phyloP scores from a whole-genome alignment of 805 yeast species.

The Candida quercuum region DNA sequence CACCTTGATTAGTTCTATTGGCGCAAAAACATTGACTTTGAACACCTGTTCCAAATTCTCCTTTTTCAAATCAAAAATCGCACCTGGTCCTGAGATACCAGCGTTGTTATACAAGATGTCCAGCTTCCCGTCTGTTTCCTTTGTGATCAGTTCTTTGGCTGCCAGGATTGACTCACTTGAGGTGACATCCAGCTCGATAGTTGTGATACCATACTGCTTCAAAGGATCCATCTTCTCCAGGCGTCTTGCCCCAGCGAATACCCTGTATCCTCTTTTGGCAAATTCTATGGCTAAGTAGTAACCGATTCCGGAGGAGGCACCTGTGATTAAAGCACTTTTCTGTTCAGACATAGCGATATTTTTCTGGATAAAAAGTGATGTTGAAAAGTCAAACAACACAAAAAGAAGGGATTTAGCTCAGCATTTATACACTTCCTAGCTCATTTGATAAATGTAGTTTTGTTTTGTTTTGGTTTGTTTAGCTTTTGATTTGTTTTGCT shows the following conservation, averaged over 20 bases:
- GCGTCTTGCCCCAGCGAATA: slow-evolving; percentile 31
- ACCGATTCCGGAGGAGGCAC: slow-evolving; percentile 60
- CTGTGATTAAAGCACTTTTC: slow-evolving; percentile 58
- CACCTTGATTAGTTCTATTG: slow-evolving; percentile 29
- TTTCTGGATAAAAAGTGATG: too few relatives aligned
- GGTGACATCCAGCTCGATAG: slow-evolving; percentile 33
- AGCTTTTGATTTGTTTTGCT: too few relatives aligned
- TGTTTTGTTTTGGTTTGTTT: too few relatives aligned
- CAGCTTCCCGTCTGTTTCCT: slow-evolving; percentile 28
- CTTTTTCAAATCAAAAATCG: slow-evolving; percentile 30
- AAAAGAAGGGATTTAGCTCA: too few relatives aligned
- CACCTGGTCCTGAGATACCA: slow-evolving; percentile 22
- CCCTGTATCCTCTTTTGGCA: slow-evolving; percentile 34
- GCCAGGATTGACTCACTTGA: slow-evolving; percentile 22
- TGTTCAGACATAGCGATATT: too few relatives aligned
- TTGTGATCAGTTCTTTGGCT: slow-evolving; percentile 21
- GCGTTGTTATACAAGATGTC: slow-evolving; percentile 39
- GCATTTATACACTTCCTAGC: too few relatives aligned
- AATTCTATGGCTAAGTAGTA: slow-evolving; percentile 40
- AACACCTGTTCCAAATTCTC: slow-evolving; percentile 14
- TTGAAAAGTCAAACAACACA: too few relatives aligned
- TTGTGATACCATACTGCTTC: slow-evolving; percentile 25
- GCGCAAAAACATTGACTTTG: slow-evolving; percentile 36
- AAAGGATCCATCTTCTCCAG: slow-evolving; percentile 26
- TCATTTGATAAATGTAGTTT: too few relatives aligned